Percentiles rank a stretch among this genome's conserved stretches.
These are phyloP conservation scores for Melaleuca alternifolia DNA, from an alignment of 345 rosid genomes.

Conservation along the genomic window DNA sequence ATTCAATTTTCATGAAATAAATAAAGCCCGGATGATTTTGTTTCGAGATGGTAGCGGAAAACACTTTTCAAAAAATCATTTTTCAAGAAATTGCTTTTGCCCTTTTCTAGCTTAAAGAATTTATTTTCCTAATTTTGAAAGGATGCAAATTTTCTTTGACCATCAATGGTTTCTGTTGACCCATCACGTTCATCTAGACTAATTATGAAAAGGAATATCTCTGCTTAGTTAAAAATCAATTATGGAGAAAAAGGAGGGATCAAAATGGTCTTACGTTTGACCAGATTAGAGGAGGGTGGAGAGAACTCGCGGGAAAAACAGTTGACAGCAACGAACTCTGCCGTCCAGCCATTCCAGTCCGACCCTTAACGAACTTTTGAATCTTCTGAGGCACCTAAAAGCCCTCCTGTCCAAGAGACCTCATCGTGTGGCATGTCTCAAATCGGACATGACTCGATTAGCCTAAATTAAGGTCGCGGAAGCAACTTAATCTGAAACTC, in stretches of 20 bases:
- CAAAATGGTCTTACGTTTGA: not conserved
- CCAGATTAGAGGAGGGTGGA: not conserved
- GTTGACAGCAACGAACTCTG: slow-evolving; percentile 2
- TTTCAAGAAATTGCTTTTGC: not conserved
- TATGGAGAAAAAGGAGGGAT: not conserved
- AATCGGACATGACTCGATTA: not conserved
- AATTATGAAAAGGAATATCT: too few relatives aligned
- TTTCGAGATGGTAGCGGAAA: not conserved
- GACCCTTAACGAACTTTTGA: slow-evolving; percentile 20
- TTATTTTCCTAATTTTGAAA: not conserved
- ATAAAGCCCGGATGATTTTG: not conserved
- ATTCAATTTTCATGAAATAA: too few relatives aligned
- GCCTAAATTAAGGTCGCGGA: not conserved
- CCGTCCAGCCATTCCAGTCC: not conserved
- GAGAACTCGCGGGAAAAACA: slow-evolving; percentile 19
- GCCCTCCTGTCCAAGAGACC: slow-evolving; percentile 51
- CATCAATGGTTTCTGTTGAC: not conserved
- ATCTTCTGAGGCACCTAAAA: not conserved
- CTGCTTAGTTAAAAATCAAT: not conserved
- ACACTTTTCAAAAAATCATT: rapidly evolving
- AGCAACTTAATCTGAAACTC: not conserved
- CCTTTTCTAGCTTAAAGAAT: not conserved
- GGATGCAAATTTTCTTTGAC: not conserved
- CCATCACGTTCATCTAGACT: not conserved
- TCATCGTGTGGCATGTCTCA: not conserved